A percentile compares a stretch with the other conserved stretches of the same genome.
Conservation (phyloP, 2,329 filamentous ascomycete genomes). For the Claviceps quebecensis region DNA sequence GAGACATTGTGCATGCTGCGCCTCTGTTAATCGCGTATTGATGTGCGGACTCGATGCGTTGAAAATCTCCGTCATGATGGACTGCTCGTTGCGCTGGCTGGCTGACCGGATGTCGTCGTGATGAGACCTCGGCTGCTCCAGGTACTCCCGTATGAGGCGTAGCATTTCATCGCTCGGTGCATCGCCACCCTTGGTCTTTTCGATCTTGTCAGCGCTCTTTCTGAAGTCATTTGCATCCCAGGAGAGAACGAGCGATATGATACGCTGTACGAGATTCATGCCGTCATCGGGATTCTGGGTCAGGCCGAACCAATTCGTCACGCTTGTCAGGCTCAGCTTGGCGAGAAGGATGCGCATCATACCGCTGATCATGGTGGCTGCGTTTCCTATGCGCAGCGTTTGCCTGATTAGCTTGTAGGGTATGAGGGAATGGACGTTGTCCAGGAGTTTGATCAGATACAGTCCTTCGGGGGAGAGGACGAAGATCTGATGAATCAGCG, state of each 20-base stretch:
- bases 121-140: constrained; percentile 35
- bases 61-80: constrained; percentile 55
- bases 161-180: constrained; percentile 45
- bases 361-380: constrained; percentile 66
- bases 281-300: constrained; percentile 60
- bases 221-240: constrained; percentile 63
- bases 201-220: constrained; percentile 49
- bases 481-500: constrained; percentile 60
- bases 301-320: constrained; percentile 69
- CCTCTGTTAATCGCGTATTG: constrained; percentile 34
- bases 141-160: constrained; percentile 43
- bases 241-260: constrained; percentile 56
- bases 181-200: constrained; percentile 38
- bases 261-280: constrained; percentile 67
- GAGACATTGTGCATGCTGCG: constrained; percentile 49
- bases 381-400: constrained; percentile 63
- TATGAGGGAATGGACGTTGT: constrained; percentile 54
- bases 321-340: constrained; percentile 59
- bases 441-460: constrained; percentile 56
- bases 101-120: constrained; percentile 45
- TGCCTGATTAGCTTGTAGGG: constrained; percentile 61
- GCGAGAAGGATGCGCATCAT: constrained; percentile 60
- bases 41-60: constrained; percentile 33
- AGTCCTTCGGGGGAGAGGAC: constrained; percentile 62
- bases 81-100: constrained; percentile 37